Base-by-base conservation (phyloP, 2,329 filamentous ascomycete species). In the Aspergillus hiratsukae region DNA sequence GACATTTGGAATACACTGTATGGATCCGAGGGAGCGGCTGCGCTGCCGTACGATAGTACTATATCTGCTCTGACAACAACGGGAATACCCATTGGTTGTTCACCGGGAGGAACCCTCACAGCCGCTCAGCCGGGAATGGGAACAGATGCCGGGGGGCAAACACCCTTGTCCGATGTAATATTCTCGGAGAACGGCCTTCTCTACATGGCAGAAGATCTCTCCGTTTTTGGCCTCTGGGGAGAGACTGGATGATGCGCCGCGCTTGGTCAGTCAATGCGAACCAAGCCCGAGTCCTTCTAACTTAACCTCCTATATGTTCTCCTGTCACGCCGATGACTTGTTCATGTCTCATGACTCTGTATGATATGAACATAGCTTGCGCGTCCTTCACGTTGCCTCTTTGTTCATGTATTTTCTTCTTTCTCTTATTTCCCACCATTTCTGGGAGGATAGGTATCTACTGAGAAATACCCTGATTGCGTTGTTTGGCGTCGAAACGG, bases 191-290 rank as follows among this genome's bases (percentile, higher is more conserved):
- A 70, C 43, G 69, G 69, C 1, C 59, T 72, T 14, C 54, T 72
- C 6, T 72, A 72, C 35, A 69, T 70, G 66, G 69, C 69, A 0
- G 69, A 72, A 31, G 69, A 72, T 53, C 58, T 72, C 7, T 66
- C 68, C 0, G 64, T 69, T 1, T 71, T 72, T 54, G 69, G 69
- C 3, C 60, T 71, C 5, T 72, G 69, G 66, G 65, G 58, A 51
- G 69, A 72, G 21, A 40, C 60, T 11, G 67, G 58, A 63, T 48
- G 29, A 31, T 49, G 11, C 8, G 14, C 31, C 17, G 31, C 31
- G 7, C 31, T 37, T 37, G 31, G 31, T 6, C 31, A 37, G 31
- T 37, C 6, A 37, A 37, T 37, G 31, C 14, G 14, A 37, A 37
- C 21, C 40, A 11, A 43, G 19, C 19, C n/a, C 31, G 14, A 7